Evolutionary conservation across 73 alveolate species (phyloP), one percentile per base, ranked within the genome.

Genomic region (Stentor roeselii): DNA sequence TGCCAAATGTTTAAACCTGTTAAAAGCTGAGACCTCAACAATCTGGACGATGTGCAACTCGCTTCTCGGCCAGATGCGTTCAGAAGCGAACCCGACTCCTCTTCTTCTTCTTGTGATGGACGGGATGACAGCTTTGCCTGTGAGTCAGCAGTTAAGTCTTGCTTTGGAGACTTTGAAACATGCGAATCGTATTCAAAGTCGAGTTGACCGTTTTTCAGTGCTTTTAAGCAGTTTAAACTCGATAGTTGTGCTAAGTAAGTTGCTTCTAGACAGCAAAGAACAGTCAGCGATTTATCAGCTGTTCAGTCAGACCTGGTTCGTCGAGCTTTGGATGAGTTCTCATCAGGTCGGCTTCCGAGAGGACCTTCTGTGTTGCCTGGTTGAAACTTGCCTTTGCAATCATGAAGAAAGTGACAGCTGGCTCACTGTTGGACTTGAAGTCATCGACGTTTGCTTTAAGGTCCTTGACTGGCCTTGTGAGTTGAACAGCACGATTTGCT

Each of bases 401-500:
- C 11, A 32, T 21, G 37, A 67, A 21, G n/a, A 36, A 30, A 30
- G 21, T 67, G 80, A 67, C 14, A 21, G 27, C 11, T 67, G 80
- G 37, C n/a, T 67, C 27, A 67, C 37, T 0, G 37, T 67, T 67
- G 80, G 41, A 21, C 34, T 67, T 30, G 80, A 67, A 67, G 80
- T 67, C 3, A 34, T 21, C 34, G 80, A 67, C 34, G 42, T 67
- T 2, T 67, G 80, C 41, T 67, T 67, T 67, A 67, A 32, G 80
- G 80, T 67, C 34, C 11, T 67, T n/a, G 80, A 67, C 34, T 67
- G 80, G 80, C 41, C 37, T 21, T 67, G 80, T 32, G 80, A 67
- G 21, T n/a, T 27, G 42, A 40, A 67, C 11, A 34, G 50, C 27
- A 67, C 80, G 21, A 27, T 30, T 67, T 21, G 41, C 41, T 27